phyloP scores from a whole-genome alignment of 1,139 yeast species.

The Pichiaceae sp. region DNA sequence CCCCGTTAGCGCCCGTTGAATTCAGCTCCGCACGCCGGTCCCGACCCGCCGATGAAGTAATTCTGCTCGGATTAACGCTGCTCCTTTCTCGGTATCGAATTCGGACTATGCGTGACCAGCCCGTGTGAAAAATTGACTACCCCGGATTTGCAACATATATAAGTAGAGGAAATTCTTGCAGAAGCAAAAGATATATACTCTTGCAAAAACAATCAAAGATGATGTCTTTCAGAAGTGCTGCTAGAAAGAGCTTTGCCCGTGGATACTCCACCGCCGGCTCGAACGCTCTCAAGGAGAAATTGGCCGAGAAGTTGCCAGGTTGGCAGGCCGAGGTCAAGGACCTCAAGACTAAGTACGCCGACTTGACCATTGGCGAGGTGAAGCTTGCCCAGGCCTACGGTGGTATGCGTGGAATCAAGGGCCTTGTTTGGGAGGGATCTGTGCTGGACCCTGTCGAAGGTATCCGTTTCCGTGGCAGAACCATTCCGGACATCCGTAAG shows the following conservation, averaged over 20 bases:
- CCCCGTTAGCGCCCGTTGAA: too few relatives aligned
- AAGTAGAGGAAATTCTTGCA: background rate
- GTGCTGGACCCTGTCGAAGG: slow-evolving; percentile 98
- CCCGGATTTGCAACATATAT: background rate
- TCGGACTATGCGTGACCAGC: background rate
- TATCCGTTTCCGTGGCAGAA: slow-evolving; percentile 95
- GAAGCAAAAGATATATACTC: background rate
- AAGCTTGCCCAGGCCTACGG: slow-evolving; percentile 95
- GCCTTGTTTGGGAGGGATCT: slow-evolving; percentile 98
- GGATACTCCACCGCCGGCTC: slow-evolving; percentile 39
- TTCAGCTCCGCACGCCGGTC: too few relatives aligned
- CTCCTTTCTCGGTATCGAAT: too few relatives aligned
- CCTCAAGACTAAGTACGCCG: slow-evolving; percentile 82
- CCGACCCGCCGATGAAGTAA: too few relatives aligned
- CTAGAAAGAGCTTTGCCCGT: slow-evolving; percentile 20
- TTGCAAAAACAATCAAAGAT: background rate
- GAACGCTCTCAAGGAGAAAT: slow-evolving; percentile 75
- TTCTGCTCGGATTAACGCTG: too few relatives aligned
- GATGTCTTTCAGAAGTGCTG: slow-evolving; percentile 23
- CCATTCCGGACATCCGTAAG: slow-evolving; percentile 91
- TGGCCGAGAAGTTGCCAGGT: slow-evolving; percentile 86
- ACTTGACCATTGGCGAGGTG: slow-evolving; percentile 88
- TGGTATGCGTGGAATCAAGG: slow-evolving; percentile 99
- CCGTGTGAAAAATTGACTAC: background rate
- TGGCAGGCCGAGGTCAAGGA: slow-evolving; percentile 88